Conservation (phyloP, 2,329 filamentous ascomycete genomes). For the Nigrospora oryzae region DNA sequence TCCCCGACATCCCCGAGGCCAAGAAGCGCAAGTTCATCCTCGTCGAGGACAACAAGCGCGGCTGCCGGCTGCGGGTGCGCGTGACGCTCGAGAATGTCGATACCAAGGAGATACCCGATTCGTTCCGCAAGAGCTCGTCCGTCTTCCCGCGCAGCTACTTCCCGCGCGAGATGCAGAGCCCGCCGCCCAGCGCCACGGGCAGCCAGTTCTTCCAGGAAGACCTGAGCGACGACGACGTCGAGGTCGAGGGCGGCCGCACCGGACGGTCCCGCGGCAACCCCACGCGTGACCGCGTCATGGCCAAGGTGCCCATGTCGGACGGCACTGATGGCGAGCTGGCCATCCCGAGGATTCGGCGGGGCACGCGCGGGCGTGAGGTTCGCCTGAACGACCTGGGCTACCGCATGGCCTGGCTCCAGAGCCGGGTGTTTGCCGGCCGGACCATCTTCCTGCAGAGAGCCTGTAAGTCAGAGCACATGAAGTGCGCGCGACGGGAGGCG, state of each 20-base stretch:
- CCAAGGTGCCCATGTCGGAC: slow-evolving; percentile 58
- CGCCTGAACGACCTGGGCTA: slow-evolving; percentile 88
- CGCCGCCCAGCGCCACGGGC: slow-evolving; percentile 66
- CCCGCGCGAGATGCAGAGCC: slow-evolving; percentile 84
- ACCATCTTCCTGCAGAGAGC: slow-evolving; percentile 87
- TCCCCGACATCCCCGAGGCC: slow-evolving; percentile 79
- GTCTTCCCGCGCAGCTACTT: slow-evolving; percentile 91
- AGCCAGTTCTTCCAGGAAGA: slow-evolving; percentile 68
- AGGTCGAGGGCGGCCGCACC: slow-evolving; percentile 37
- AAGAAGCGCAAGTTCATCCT: slow-evolving; percentile 96
- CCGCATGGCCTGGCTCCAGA: slow-evolving; percentile 94
- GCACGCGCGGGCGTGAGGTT: slow-evolving; percentile 72
- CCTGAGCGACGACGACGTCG: slow-evolving; percentile 45
- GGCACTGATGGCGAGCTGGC: slow-evolving; percentile 65
- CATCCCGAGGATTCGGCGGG: slow-evolving; percentile 65
- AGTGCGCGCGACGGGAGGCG: not conserved
- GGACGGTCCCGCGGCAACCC: slow-evolving; percentile 25
- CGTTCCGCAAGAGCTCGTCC: slow-evolving; percentile 81
- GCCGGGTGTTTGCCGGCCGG: slow-evolving; percentile 78
- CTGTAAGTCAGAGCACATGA: slow-evolving; percentile 63
- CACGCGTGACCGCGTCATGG: slow-evolving; percentile 30
- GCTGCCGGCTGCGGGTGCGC: slow-evolving; percentile 74
- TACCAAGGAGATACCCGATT: slow-evolving; percentile 92
- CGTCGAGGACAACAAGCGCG: slow-evolving; percentile 80
- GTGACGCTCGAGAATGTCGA: slow-evolving; percentile 91